Conservation (phyloP, 2,329 filamentous ascomycete species). For the Paraphaeosphaeria sporulosa region DNA sequence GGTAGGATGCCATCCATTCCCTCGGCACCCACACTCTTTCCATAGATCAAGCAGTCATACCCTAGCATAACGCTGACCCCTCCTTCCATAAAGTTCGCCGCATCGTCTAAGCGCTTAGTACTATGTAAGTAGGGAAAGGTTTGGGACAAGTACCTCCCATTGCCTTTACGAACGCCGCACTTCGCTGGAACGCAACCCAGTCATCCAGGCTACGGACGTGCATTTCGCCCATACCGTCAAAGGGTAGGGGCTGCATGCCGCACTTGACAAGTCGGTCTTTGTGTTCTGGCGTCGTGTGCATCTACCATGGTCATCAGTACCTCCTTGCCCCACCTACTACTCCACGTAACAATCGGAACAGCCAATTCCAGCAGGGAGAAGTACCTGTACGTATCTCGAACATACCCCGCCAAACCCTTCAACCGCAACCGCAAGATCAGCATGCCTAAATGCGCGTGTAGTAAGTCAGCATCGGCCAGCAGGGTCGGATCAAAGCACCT, state of each 20-base stretch:
- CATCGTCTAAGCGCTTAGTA: slow-evolving; percentile 16
- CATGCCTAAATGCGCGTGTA: slow-evolving; percentile 13
- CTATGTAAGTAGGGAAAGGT: no score
- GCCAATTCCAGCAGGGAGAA: background rate
- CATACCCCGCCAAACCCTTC: slow-evolving; percentile 19
- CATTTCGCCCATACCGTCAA: slow-evolving; percentile 26
- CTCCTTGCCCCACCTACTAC: background rate
- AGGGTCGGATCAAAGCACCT: background rate
- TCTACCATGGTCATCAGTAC: background rate
- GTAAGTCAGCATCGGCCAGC: background rate
- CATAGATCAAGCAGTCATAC: slow-evolving; percentile 21
- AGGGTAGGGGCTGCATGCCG: slow-evolving; percentile 22
- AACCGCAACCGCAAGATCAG: slow-evolving; percentile 20
- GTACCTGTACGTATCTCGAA: slow-evolving; percentile 22
- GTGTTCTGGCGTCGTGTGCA: slow-evolving; percentile 17
- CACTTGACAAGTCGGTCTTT: slow-evolving; percentile 15
- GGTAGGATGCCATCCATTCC: slow-evolving; percentile 21
- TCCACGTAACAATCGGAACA: no score
- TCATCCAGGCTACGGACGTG: slow-evolving; percentile 26
- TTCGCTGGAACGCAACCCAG: slow-evolving; percentile 21
- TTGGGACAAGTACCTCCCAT: no score
- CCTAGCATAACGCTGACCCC: slow-evolving; percentile 17
- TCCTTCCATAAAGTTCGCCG: slow-evolving; percentile 23
- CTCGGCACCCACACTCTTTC: slow-evolving; percentile 17
- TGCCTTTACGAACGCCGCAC: slow-evolving; percentile 20